phyloP scores from a whole-genome alignment of 2,329 filamentous ascomycete genomes.

The Pseudogymnoascus sp. region DNA sequence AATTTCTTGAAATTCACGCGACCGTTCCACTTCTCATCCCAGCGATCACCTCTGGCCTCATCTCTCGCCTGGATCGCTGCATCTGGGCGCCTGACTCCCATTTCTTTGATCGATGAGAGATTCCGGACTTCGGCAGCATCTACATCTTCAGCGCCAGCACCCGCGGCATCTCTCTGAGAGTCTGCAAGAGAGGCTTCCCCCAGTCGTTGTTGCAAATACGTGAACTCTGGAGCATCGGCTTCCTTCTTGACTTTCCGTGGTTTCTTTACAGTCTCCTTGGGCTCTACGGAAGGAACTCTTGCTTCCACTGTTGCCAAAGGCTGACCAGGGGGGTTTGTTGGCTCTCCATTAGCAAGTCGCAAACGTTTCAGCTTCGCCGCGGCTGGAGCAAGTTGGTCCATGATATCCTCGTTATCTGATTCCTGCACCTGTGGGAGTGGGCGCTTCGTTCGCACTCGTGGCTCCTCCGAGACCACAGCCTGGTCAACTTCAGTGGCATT shows the following conservation, averaged over 20 bases:
- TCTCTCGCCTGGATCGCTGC: conserved; percentile 25
- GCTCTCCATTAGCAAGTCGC: conserved; percentile 17
- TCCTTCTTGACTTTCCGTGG: conserved; percentile 43
- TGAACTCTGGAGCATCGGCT: conserved; percentile 61
- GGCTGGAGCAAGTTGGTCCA: conserved; percentile 69
- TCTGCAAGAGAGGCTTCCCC: conserved; percentile 57
- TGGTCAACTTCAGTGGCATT: too few relatives aligned
- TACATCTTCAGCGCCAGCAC: conserved; percentile 53
- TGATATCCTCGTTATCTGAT: conserved; percentile 40
- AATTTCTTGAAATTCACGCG: conserved; percentile 96
- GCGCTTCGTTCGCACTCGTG: conserved; percentile 33
- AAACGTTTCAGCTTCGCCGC: conserved; percentile 63
- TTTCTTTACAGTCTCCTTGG: conserved; percentile 25
- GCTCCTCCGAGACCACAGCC: background rate
- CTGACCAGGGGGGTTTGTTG: conserved; percentile 20
- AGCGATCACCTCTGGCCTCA: conserved; percentile 48
- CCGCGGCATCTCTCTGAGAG: conserved; percentile 47
- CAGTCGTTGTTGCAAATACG: conserved; percentile 49
- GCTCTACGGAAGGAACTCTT: conserved; percentile 16
- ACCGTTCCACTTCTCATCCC: conserved; percentile 88
- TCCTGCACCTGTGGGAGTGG: conserved; percentile 28
- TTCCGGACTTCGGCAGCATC: conserved; percentile 67
- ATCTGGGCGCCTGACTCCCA: conserved; percentile 49
- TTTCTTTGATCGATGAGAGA: conserved; percentile 69
- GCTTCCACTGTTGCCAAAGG: conserved; percentile 16